Evolutionary conservation across 768 basidiomycete species (phyloP).

Genomic region (Amanita pallidorosea): DNA sequence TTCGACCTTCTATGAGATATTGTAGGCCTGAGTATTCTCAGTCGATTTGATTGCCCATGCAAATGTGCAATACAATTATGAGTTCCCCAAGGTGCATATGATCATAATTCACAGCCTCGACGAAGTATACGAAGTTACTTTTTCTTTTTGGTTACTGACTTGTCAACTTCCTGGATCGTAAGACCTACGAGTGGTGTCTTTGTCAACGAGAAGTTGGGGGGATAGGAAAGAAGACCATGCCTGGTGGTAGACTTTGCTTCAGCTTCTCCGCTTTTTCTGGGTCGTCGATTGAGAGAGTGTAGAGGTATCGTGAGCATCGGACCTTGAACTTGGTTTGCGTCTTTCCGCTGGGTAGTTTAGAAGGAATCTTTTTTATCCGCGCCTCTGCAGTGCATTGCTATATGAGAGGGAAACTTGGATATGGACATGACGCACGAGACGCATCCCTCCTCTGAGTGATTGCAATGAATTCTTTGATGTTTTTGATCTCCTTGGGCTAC

Average conservation of each 20-base stretch:
- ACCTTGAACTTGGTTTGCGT: slow-evolving; percentile 96
- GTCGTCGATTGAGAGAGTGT: slow-evolving; percentile 95
- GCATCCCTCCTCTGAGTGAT: slow-evolving; percentile 97
- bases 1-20: neutral
- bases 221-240: slow-evolving; percentile 34
- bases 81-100: slow-evolving; percentile 12
- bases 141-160: slow-evolving; percentile 59
- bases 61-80: slow-evolving; percentile 21
- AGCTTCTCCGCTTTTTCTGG: slow-evolving; percentile 98
- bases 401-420: neutral
- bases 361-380: slow-evolving; percentile 91
- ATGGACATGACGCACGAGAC: slow-evolving; percentile 53
- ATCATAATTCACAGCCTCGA: slow-evolving; percentile 8
- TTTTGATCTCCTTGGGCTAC: slow-evolving; percentile 94
- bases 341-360: slow-evolving; percentile 60
- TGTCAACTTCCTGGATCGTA: slow-evolving; percentile 59
- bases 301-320: slow-evolving; percentile 91
- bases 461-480: slow-evolving; percentile 98
- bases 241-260: slow-evolving; percentile 88
- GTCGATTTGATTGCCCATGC: slow-evolving; percentile 7
- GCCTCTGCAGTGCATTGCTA: slow-evolving; percentile 48
- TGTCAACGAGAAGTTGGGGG: neutral
- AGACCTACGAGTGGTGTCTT: slow-evolving; percentile 36
- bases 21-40: neutral
- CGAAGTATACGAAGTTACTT: slow-evolving; percentile 19